A percentile compares a stretch with the other conserved stretches of the same genome.
Evolutionary conservation across 2,329 filamentous ascomycete species (phyloP).

Genomic region (Fusarium sp.): DNA sequence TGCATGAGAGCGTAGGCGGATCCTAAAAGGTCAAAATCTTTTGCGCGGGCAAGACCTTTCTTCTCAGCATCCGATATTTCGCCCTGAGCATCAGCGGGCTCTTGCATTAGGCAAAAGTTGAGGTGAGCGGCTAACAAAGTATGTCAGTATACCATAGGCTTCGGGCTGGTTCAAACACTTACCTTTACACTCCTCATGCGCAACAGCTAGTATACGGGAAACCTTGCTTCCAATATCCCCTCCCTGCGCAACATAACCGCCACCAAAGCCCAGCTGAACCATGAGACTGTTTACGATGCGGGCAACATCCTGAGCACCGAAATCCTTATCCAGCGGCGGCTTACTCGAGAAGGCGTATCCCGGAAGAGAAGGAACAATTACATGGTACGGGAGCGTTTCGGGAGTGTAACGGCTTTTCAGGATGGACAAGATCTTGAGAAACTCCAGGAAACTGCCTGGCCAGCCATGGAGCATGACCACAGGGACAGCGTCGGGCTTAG

Average conservation of each 20-base stretch:
- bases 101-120: neutral
- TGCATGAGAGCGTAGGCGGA: slow-evolving; percentile 2
- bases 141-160: fast-evolving
- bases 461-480: slow-evolving; percentile 7
- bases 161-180: fast-evolving
- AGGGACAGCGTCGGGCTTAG: neutral
- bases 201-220: neutral
- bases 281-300: slow-evolving; percentile 1
- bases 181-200: slow-evolving; percentile 9
- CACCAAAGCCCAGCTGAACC: slow-evolving; percentile 9
- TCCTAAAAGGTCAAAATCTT: neutral
- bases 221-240: slow-evolving; percentile 11
- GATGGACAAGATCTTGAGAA: neutral
- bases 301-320: neutral
- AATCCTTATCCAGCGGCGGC: slow-evolving; percentile 1
- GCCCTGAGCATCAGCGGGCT: neutral
- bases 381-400: slow-evolving; percentile 4
- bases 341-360: neutral
- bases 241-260: slow-evolving; percentile 3
- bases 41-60: neutral
- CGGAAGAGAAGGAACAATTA: neutral
- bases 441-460: slow-evolving; percentile 17
- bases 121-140: neutral
- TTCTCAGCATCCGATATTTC: neutral
- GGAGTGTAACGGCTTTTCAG: slow-evolving; percentile 8